A percentile compares a stretch with the other conserved stretches of the same genome.
Evolutionary conservation across 148 eudicot species (phyloP).

Genomic region (Drosera capensis): DNA sequence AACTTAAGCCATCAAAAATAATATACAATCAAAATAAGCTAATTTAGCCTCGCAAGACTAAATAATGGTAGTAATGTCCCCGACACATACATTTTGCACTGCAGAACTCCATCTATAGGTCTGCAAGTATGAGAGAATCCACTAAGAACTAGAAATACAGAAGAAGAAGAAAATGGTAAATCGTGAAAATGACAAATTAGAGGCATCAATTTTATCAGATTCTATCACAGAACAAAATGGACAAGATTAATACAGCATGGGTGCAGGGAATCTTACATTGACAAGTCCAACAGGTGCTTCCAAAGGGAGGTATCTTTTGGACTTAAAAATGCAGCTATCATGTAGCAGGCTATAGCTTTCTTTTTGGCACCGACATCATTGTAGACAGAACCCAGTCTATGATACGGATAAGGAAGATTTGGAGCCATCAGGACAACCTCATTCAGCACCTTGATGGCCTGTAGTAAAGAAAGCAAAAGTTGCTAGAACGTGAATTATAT

Average conservation of each 20-base stretch:
- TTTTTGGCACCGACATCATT: constrained; percentile 40
- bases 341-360: constrained; percentile 44
- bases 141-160: too few species aligned
- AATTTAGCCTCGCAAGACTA: too few species aligned
- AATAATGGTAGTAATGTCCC: too few species aligned
- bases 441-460: constrained; percentile 51
- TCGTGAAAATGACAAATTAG: too few species aligned
- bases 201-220: too few species aligned
- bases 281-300: constrained; percentile 52
- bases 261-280: constrained; percentile 44
- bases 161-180: too few species aligned
- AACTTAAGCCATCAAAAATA: too few species aligned
- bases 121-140: too few species aligned
- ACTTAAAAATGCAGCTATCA: constrained; percentile 69
- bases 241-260: too few species aligned
- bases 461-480: constrained; percentile 3
- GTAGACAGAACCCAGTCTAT: constrained; percentile 58
- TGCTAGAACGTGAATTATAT: background rate
- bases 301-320: constrained; percentile 66
- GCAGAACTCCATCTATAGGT: too few species aligned
- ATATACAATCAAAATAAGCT: too few species aligned
- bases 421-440: constrained; percentile 71
- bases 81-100: too few species aligned
- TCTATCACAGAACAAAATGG: background rate
- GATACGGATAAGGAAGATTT: constrained; percentile 66